These are phyloP conservation scores for Penicillium freii DNA, from an alignment of 2,329 filamentous ascomycete species.

Conservation along the genomic window DNA sequence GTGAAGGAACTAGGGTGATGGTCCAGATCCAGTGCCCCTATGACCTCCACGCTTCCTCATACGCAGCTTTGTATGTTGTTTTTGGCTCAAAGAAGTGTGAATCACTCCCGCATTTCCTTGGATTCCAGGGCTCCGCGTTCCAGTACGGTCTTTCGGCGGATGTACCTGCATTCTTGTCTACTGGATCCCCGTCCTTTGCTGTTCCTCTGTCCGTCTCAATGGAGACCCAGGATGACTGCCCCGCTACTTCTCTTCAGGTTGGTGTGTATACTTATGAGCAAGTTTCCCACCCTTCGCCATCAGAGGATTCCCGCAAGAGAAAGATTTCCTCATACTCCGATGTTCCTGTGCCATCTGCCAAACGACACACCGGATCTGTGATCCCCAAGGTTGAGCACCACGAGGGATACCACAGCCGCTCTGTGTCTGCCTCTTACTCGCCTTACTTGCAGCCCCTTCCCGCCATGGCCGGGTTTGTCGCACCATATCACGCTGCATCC, in stretches of 20 bases:
- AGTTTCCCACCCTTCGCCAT: conserved; percentile 38
- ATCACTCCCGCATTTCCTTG: conserved; percentile 62
- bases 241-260: conserved; percentile 53
- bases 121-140: conserved; percentile 58
- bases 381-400: conserved; percentile 49
- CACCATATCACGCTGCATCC: conserved; percentile 36
- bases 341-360: conserved; percentile 47
- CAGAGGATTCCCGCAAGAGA: conserved; percentile 53
- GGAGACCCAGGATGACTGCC: conserved; percentile 56
- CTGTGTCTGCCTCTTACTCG: conserved; percentile 49
- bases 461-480: conserved; percentile 40
- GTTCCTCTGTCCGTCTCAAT: conserved; percentile 61
- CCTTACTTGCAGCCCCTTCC: conserved; percentile 52
- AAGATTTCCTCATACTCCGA: conserved; percentile 55
- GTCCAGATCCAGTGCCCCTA: conserved; percentile 74
- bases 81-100: conserved; percentile 77
- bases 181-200: conserved; percentile 54
- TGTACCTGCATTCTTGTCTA: conserved; percentile 64
- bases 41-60: conserved; percentile 64
- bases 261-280: conserved; percentile 63
- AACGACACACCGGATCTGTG: conserved; percentile 49
- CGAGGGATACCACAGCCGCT: conserved; percentile 53
- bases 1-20: conserved; percentile 66
- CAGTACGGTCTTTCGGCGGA: conserved; percentile 71
- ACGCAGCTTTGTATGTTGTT: conserved; percentile 59